Evolutionary conservation across 1,284 basidiomycete genomes (phyloP), one percentile per base, ranked within the genome.

Genomic region (Moniliophthora roreri): DNA sequence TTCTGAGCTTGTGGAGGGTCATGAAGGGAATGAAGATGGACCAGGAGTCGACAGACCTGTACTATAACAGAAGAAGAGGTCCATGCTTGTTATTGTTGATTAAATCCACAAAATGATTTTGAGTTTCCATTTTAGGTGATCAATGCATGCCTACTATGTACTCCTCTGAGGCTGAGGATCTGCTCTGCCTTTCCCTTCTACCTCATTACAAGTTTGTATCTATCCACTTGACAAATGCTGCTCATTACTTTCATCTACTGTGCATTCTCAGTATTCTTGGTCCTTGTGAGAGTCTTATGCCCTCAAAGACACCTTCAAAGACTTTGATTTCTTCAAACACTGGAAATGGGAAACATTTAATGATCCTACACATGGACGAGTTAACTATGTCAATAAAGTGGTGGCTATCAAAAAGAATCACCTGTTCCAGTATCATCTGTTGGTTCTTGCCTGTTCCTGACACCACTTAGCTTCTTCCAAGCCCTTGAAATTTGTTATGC

Each of bases 291-390:
- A 4, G 11, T n/a, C 15, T 15, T 53, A 52, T 32, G 16, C 26
- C 15, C 35, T 53, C 41, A 41, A 50, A 47, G 37, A 47, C 34
- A 26, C n/a, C 1, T 54, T 45, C 40, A 20, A n/a, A 18, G 51
- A 49, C 23, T 34, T 41, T 37, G 51, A 49, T 51, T 53, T 53
- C 23, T 45, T 40, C 16, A 15, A 36, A 10, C 15, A 23, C 2
- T 83, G 76, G 69, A 64, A 60, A 1, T 83, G 78, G 75, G 69
- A 77, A 56, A 77, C 72, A 13, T 56, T 67, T 26, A 61, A 74
- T 53, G 82, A 85, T 62, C 81, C 80, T 1, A 84, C 81, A 0
- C 75, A 82, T 60, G 81, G 82, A 10, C 69, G 76, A 51, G 78
- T 80, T 47, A 78, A 83, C 66, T 84, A 77, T 55, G 71, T 81